Conservation (phyloP, 2,329 filamentous ascomycete genomes). For the Parastagonospora nodorum region DNA sequence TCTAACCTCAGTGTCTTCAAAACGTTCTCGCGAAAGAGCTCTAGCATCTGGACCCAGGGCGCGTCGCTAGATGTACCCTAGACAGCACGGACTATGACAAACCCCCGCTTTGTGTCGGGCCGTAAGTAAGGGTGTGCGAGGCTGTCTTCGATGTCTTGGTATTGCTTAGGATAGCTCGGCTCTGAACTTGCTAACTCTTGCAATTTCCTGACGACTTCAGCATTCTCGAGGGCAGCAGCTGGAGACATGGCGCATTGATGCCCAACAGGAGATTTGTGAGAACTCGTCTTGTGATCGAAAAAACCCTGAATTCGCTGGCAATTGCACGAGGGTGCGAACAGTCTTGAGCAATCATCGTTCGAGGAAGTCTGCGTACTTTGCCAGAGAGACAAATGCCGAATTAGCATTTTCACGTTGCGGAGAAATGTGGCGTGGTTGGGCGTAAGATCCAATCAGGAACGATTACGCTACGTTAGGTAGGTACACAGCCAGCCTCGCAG, state of each 20-base stretch:
- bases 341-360: not conserved
- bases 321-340: not conserved
- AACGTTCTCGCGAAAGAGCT: slow-evolving; percentile 2
- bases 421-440: too few relatives aligned
- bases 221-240: not conserved
- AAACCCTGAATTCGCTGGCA: not conserved
- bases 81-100: slow-evolving; percentile 17
- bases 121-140: slow-evolving; percentile 6
- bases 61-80: slow-evolving; percentile 16
- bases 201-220: slow-evolving; percentile 3
- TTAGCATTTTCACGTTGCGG: too few relatives aligned
- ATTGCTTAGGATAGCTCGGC: slow-evolving; percentile 3
- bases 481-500: too few relatives aligned
- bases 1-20: slow-evolving; percentile 4
- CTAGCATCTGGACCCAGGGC: slow-evolving; percentile 10
- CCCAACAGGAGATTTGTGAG: not conserved
- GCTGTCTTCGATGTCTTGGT: slow-evolving; percentile 3
- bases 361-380: not conserved
- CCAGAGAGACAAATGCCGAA: too few relatives aligned
- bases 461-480: too few relatives aligned
- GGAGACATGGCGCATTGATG: not conserved
- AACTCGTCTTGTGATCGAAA: not conserved
- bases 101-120: slow-evolving; percentile 11
- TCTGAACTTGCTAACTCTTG: slow-evolving; percentile 2
- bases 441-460: too few relatives aligned